Evolutionary conservation across 176 grass and related monocot species (phyloP), one percentile per base, ranked within the genome.

Genomic region (Aegilops speltoides): DNA sequence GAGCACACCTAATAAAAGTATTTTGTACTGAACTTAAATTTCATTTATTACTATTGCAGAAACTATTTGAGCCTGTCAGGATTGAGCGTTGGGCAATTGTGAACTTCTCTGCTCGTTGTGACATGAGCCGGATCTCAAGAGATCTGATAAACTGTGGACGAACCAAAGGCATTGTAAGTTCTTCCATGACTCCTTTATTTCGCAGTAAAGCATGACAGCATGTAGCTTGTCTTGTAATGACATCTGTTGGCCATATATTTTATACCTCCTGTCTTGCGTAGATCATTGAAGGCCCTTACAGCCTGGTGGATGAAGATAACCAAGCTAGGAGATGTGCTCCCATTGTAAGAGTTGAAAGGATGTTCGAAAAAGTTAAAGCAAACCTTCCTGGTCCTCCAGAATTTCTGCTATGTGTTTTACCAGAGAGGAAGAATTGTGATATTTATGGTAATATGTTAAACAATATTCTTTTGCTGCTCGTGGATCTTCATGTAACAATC

Each of bases 361-460:
- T 95, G 89, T 90, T 92, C 7, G 96, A 98, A 76, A 93, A 95
- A 87, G 88, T 98, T 48, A 89, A 86, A 68, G 70, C 79, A 87
- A 82, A 64, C 63, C 88, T 98, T 64, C 89, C 88, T 46, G 81
- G 86, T 3, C 78, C 59, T 12, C 95, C 93, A 61, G 59, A 94
- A 52, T 98, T 98, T 91, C 77, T 98, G n/a, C 93, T 98, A 10
- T 98, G 96, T 87, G 87, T 98, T 90, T 86, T 98, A 80, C 93
- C 91, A 22, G 93, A 95, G 84, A 95, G 83, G 68, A 95, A 98
- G 64, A 98, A 93, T 70, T 98, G 88, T 80, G 93, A 95, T 64
- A 82, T 98, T 86, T 98, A 95, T 64, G 96, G 96, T 98, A 82
- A 77, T 66, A 71, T 41, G 14, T 31, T 73, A 23, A 22, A 32